Percentiles rank a stretch among this genome's conserved stretches.
Conservation (phyloP, 306 rosid genomes). For the Quercus glauca region DNA sequence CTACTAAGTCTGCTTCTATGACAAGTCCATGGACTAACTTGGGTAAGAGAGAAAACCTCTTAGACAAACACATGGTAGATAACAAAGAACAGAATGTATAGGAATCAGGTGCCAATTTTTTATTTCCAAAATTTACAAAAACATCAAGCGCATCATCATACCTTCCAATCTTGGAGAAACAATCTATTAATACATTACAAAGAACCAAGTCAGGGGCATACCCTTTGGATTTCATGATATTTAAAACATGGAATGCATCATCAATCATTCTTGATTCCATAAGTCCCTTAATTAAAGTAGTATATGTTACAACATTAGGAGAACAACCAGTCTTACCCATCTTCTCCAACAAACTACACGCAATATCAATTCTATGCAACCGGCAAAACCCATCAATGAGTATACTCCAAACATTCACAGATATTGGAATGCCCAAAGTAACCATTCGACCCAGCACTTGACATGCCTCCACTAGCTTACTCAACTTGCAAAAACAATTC, state of each 20-base stretch:
- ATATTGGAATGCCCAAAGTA: constrained; percentile 34
- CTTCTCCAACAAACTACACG: constrained; percentile 33
- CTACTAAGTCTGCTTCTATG: constrained; percentile 48
- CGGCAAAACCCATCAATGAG: constrained; percentile 43
- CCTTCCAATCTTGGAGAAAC: constrained; percentile 53
- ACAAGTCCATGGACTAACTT: constrained; percentile 27
- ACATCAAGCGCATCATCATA: constrained; percentile 42
- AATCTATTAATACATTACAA: constrained; percentile 55
- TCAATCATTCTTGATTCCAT: constrained; percentile 39
- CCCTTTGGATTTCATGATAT: constrained; percentile 37
- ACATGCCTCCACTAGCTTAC: constrained; percentile 37
- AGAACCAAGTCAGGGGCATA: constrained; percentile 45
- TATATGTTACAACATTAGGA: constrained; percentile 56
- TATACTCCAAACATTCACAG: constrained; percentile 44
- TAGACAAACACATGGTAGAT: constrained; percentile 30
- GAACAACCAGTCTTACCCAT: constrained; percentile 42
- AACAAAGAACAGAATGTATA: constrained; percentile 45
- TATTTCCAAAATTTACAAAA: constrained; percentile 24
- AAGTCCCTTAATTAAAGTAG: constrained; percentile 55
- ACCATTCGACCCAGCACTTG: constrained; percentile 57
- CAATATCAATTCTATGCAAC: constrained; percentile 34
- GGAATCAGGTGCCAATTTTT: constrained; percentile 48
- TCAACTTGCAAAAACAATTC: constrained; percentile 49
- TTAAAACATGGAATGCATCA: constrained; percentile 40
- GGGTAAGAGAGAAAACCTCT: constrained; percentile 44